These are phyloP conservation scores for Chlamydomonas sp. DNA, from an alignment of 139 green algal genomes.

Conservation along the genomic window DNA sequence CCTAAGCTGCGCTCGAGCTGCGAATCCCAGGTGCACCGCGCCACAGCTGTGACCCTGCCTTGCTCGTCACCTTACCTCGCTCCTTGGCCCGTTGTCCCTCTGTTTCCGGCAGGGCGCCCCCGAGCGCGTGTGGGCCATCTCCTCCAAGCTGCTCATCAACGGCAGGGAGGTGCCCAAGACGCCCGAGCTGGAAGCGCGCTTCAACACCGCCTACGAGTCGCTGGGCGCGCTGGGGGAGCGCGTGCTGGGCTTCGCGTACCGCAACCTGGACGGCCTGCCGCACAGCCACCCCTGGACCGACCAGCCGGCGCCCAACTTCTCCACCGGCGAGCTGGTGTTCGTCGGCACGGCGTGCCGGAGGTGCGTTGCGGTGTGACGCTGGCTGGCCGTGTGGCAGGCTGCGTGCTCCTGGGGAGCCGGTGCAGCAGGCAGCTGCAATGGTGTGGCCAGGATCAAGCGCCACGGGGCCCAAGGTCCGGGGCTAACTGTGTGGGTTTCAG, in stretches of 20 bases:
- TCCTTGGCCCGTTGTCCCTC: no score
- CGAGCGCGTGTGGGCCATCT: slow-evolving; percentile 65
- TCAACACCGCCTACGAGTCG: slow-evolving; percentile 67
- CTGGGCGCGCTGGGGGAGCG: slow-evolving; percentile 78
- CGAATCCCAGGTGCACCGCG: no score
- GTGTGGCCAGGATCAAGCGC: not conserved
- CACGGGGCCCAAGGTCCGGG: not conserved
- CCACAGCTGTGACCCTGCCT: no score
- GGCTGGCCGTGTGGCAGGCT: no score
- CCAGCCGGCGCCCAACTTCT: slow-evolving; percentile 80
- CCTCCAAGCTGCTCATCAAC: slow-evolving; percentile 52
- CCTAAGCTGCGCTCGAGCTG: no score
- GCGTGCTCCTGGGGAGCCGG: no score
- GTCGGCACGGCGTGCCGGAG: slow-evolving; percentile 75
- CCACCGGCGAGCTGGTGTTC: slow-evolving; percentile 70
- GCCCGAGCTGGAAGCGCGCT: slow-evolving; percentile 57
- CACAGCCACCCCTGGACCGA: slow-evolving; percentile 64
- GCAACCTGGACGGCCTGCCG: slow-evolving; percentile 46
- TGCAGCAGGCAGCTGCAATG: not conserved
- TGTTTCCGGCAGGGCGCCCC: slow-evolving; percentile 34
- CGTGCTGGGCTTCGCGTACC: slow-evolving; percentile 81
- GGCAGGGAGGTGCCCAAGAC: slow-evolving; percentile 62
- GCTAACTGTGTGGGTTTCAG: not conserved
- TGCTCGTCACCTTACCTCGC: no score
- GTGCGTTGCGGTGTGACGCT: slow-evolving; percentile 11